These are phyloP conservation scores for Daldinia vernicosa DNA, from an alignment of 495 filamentous ascomycete species.

Conservation along the genomic window DNA sequence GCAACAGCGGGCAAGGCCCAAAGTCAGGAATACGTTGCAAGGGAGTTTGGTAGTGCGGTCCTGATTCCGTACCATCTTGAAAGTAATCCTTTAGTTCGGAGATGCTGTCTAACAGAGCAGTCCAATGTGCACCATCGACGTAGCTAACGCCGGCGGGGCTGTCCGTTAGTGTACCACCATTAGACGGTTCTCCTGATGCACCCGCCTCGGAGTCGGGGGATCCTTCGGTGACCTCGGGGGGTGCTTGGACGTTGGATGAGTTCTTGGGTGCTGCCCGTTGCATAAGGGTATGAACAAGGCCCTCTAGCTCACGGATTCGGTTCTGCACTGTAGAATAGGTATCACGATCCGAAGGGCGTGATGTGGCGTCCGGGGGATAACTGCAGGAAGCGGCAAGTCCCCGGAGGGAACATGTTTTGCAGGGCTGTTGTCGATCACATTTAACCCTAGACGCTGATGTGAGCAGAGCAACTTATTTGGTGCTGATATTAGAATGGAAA, in stretches of 20 bases:
- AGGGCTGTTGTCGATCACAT: constrained; percentile 47
- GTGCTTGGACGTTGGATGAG: constrained; percentile 12
- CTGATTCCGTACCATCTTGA: constrained; percentile 16
- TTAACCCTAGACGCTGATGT: constrained; percentile 28
- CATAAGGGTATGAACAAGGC: constrained; percentile 41
- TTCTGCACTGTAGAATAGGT: constrained; percentile 35
- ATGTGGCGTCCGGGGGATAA: constrained; percentile 38
- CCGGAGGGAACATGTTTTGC: constrained; percentile 45
- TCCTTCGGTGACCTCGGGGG: constrained; percentile 8
- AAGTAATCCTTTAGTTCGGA: constrained; percentile 38
- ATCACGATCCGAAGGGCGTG: constrained; percentile 29
- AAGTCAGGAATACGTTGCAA: constrained; percentile 15
- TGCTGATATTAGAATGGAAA: not conserved
- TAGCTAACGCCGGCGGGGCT: constrained; percentile 36
- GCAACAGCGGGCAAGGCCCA: constrained; percentile 40
- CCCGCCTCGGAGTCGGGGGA: constrained; percentile 21
- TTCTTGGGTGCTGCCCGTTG: constrained; percentile 27
- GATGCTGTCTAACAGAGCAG: constrained; percentile 45
- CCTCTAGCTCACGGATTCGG: constrained; percentile 45
- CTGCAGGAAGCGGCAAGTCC: constrained; percentile 45
- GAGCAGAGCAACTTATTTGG: not conserved
- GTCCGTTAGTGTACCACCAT: constrained; percentile 27
- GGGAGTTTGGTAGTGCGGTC: not conserved
- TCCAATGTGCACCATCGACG: constrained; percentile 47
- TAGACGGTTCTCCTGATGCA: constrained; percentile 14